These are phyloP conservation scores for Talaromyces rugulosus DNA, from an alignment of 2,329 filamentous ascomycete species.

Conservation along the genomic window DNA sequence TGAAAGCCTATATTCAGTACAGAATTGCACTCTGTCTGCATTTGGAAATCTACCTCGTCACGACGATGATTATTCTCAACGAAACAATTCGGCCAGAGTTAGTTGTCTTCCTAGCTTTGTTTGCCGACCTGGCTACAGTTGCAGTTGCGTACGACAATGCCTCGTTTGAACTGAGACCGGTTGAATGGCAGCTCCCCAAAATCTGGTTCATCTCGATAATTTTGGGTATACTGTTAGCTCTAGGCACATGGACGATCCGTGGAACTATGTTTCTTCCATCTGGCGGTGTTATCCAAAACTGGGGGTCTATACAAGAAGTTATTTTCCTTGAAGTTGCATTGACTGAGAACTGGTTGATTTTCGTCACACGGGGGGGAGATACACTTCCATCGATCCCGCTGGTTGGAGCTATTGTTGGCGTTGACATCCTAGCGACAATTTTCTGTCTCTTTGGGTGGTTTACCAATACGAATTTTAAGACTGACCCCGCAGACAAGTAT, in stretches of 20 bases:
- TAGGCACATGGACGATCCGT: constrained; percentile 70
- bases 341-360: constrained; percentile 94
- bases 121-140: constrained; percentile 75
- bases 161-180: constrained; percentile 70
- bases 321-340: constrained; percentile 87
- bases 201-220: constrained; percentile 65
- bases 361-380: constrained; percentile 79
- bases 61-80: constrained; percentile 75
- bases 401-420: constrained; percentile 64
- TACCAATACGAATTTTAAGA: constrained; percentile 46
- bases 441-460: constrained; percentile 77
- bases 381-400: constrained; percentile 73
- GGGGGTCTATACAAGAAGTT: constrained; percentile 69
- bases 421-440: constrained; percentile 67
- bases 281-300: constrained; percentile 71
- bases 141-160: constrained; percentile 80
- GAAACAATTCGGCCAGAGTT: constrained; percentile 70
- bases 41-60: constrained; percentile 71
- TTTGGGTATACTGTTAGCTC: constrained; percentile 64
- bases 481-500: constrained; percentile 22
- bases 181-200: constrained; percentile 79
- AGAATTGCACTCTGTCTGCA: constrained; percentile 72
- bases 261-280: constrained; percentile 65
- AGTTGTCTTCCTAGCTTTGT: constrained; percentile 74
- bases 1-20: constrained; percentile 76